Evolutionary conservation across 2,329 filamentous ascomycete genomes (phyloP).

Genomic region (Penicillium occitanis): DNA sequence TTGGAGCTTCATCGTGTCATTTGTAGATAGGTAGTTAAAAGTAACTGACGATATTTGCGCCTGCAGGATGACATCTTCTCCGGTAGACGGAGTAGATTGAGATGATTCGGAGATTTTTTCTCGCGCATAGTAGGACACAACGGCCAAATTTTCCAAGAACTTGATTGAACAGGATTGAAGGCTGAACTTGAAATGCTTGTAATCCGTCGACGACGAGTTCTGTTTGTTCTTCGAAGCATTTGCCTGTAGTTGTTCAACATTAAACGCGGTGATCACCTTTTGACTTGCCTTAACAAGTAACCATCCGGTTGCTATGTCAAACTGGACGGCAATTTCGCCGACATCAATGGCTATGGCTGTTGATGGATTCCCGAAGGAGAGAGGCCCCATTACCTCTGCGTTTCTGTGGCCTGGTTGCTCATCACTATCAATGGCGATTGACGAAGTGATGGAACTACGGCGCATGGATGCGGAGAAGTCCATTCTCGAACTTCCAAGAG

Average conservation of each 20-base stretch:
- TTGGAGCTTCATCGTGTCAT: constrained; percentile 29
- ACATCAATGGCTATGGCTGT: constrained; percentile 34
- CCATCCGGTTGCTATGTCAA: constrained; percentile 46
- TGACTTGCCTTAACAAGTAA: constrained; percentile 41
- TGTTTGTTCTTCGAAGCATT: background rate
- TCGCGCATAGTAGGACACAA: constrained; percentile 29
- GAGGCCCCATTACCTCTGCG: constrained; percentile 13
- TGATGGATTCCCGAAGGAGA: constrained; percentile 13
- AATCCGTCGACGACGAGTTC: background rate
- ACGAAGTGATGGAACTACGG: constrained; percentile 25
- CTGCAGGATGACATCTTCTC: constrained; percentile 38
- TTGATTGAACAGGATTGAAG: constrained; percentile 36
- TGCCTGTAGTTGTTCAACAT: constrained; percentile 16
- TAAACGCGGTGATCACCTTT: constrained; percentile 29
- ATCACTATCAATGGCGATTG: constrained; percentile 21
- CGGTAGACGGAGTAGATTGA: constrained; percentile 25
- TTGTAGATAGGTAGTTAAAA: constrained; percentile 27
- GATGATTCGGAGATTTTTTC: constrained; percentile 21
- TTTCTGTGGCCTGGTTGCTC: constrained; percentile 10
- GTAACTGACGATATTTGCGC: constrained; percentile 30
- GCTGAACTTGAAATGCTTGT: constrained; percentile 27
- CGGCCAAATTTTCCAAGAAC: constrained; percentile 40
- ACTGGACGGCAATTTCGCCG: constrained; percentile 31
- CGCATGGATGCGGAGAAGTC: constrained; percentile 27
- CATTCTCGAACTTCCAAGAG: constrained; percentile 28